Base-by-base conservation (phyloP, 179 eudicot species). In the Actinidia arguta region DNA sequence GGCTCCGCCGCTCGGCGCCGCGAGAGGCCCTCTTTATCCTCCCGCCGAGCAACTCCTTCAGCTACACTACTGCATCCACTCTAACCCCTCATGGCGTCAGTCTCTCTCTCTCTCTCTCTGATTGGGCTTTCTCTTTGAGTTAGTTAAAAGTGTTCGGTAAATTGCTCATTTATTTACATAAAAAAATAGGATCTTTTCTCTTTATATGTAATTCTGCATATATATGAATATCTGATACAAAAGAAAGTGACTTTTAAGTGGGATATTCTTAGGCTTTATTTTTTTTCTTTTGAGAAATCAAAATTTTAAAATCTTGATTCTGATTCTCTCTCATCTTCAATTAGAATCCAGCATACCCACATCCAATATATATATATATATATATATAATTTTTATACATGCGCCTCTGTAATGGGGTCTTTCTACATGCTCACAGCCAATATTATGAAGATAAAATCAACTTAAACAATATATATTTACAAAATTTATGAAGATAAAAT, bases 31-130 rank as follows among this genome's bases (percentile, higher is more conserved):
- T 0, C 42, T 85, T 70, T 92, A 39, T 46, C 96, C 93, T 31
- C 98, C 98, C 4, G 86, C 92, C 22, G 99, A 96, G 62, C 98
- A 94, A 63, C 92, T 96, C 31, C 80, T 80, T 14, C 90, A 83
- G 81, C 98, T 96, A 48, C 87, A 93, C 48, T 96, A 92, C 80
- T 96, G 99, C 98, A 94, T 96, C 90, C 96, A 94, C 76, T 94
- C 99, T 14, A 96, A 96, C 77, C 99, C 99, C 48, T 91, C 96
- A 77, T 92, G 93, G 97, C 88, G 99, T 95, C 47, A 81, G 97
- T 92, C 56, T 18, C 82, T 55, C 31, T 83, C 78, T 83, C 70
- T 81, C 76, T 64, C 59, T 64, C 76, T 42, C 18, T 22, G 8
- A 22, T 16, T 74, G 44, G 47, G 62, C 14, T 73, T 74, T 74